phyloP scores from a whole-genome alignment of 108 stramenopile genomes.

The Bacterosira constricta region DNA sequence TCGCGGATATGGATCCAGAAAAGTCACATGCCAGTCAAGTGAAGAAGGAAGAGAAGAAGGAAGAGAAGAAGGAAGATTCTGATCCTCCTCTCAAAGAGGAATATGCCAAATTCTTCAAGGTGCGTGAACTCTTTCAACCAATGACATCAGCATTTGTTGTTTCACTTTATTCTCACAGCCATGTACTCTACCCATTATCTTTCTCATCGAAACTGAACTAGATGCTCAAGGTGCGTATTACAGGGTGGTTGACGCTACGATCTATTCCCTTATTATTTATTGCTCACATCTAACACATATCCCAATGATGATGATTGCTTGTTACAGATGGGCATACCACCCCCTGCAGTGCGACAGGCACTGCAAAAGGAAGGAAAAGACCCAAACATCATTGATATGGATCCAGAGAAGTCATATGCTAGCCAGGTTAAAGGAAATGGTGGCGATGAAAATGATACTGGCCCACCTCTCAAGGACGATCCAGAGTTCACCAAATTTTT shows the following conservation, averaged over 20 bases:
- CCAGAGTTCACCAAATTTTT: constrained; percentile 58
- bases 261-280: too few relatives aligned
- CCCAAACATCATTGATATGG: constrained; percentile 50
- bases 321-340: constrained; percentile 46
- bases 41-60: constrained; percentile 1
- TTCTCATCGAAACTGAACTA: too few relatives aligned
- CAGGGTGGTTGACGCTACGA: too few relatives aligned
- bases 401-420: constrained; percentile 29
- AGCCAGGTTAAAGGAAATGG: background rate
- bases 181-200: background rate
- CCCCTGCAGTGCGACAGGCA: constrained; percentile 53
- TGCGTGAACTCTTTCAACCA: background rate
- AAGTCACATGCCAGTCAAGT: constrained; percentile 57
- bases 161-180: background rate
- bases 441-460: background rate
- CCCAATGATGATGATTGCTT: too few relatives aligned
- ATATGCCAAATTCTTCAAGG: constrained; percentile 58
- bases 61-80: background rate
- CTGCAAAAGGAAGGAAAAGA: constrained; percentile 50
- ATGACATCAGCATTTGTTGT: background rate
- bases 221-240: constrained; percentile 49
- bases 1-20: constrained; percentile 70
- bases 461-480: constrained; percentile 51
- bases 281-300: too few relatives aligned
- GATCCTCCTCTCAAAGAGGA: constrained; percentile 46